Conservation (phyloP, 208 protist genomes). For the Porcisia hertigi region DNA sequence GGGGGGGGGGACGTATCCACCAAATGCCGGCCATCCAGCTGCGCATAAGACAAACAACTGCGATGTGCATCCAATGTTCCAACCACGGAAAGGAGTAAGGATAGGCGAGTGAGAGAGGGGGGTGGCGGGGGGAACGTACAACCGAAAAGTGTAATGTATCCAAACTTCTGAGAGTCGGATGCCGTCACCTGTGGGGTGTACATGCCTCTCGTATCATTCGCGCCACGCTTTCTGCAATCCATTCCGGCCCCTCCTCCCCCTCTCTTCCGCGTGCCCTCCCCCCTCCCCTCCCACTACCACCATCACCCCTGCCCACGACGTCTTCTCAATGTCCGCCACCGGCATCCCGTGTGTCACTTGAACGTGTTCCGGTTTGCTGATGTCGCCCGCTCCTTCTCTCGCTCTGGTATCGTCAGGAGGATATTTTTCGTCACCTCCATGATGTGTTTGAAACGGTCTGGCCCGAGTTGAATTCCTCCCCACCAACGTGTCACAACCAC, state of each 20-base stretch:
- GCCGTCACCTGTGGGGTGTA: not conserved
- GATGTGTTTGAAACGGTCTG: constrained; percentile 95
- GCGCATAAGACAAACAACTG: no score
- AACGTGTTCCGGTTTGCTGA: not conserved
- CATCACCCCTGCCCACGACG: not conserved
- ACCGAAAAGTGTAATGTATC: not conserved
- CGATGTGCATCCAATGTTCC: no score
- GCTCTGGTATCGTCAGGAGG: constrained; percentile 66
- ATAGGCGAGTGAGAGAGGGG: not conserved
- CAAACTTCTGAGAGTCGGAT: not conserved
- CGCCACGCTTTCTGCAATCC: not conserved
- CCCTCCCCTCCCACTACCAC: no score
- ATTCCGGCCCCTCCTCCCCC: no score
- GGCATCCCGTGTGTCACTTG: not conserved
- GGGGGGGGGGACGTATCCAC: not conserved
- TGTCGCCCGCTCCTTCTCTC: constrained; percentile 29
- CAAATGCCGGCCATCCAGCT: not conserved
- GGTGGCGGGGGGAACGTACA: no score
- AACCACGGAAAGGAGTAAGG: not conserved
- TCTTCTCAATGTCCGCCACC: no score
- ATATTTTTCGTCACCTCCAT: constrained; percentile 83
- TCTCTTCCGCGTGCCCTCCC: no score
- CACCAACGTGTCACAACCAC: constrained; percentile 96
- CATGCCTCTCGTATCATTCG: not conserved
- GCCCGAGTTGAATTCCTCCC: constrained; percentile 94